These are phyloP conservation scores for Entelexis paramagnoliae DNA, from an alignment of 1,139 yeast genomes.

Conservation along the genomic window DNA sequence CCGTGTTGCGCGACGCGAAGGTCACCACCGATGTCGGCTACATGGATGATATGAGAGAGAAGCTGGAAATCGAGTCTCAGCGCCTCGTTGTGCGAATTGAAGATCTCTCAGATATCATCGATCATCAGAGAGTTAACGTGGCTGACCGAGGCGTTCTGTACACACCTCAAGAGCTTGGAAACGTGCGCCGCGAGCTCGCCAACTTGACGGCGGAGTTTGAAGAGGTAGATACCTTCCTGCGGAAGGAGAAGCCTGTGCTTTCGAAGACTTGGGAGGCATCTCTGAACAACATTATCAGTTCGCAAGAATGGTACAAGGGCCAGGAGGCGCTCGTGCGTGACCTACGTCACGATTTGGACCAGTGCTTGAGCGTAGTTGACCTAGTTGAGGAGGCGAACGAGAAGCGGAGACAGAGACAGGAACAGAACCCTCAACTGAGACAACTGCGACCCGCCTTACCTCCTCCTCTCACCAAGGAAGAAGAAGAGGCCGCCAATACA, in stretches of 20 bases:
- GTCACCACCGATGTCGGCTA: slow-evolving; percentile 42
- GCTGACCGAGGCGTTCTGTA: slow-evolving; percentile 87
- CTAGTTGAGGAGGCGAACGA: slow-evolving; percentile 73
- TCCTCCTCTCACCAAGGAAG: slow-evolving; percentile 26
- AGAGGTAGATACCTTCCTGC: slow-evolving; percentile 51
- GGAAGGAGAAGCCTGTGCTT: slow-evolving; percentile 72
- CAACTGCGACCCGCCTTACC: slow-evolving; percentile 27
- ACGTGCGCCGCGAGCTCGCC: slow-evolving; percentile 54
- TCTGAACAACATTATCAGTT: slow-evolving; percentile 81
- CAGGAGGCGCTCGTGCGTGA: slow-evolving; percentile 82
- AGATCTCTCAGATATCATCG: slow-evolving; percentile 85
- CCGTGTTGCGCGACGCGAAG: slow-evolving; percentile 41
- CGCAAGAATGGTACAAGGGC: slow-evolving; percentile 80
- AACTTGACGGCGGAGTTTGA: slow-evolving; percentile 46
- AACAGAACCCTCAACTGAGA: slow-evolving; percentile 24
- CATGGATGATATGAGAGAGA: slow-evolving; percentile 66
- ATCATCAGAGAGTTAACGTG: slow-evolving; percentile 80
- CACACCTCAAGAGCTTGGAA: slow-evolving; percentile 57
- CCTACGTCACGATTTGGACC: slow-evolving; percentile 66
- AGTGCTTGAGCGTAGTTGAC: slow-evolving; percentile 70
- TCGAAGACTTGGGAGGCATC: slow-evolving; percentile 88
- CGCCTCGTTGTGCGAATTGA: slow-evolving; percentile 67
- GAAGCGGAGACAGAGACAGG: slow-evolving; percentile 33
- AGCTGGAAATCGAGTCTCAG: slow-evolving; percentile 71
- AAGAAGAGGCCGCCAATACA: slow-evolving; percentile 27